Percentiles rank a stretch among this genome's conserved stretches.
These are phyloP conservation scores for Isatis lusitanica DNA, from an alignment of 441 rosid genomes.

Conservation along the genomic window DNA sequence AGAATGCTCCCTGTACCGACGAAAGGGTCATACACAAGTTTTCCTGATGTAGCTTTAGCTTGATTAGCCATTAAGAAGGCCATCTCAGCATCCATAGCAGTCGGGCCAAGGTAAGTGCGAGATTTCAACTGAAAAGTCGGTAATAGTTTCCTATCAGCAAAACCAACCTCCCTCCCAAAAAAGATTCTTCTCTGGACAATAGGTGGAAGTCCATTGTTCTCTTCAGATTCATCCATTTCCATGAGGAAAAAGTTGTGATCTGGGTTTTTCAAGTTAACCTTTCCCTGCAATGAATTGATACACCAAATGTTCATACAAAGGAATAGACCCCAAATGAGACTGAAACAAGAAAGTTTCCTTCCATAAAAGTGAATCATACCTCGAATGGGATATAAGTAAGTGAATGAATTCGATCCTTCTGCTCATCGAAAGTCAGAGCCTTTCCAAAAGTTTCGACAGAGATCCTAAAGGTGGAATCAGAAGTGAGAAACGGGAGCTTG, in stretches of 20 bases:
- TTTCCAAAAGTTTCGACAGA: constrained; percentile 90
- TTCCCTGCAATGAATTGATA: constrained; percentile 57
- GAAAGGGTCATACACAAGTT: constrained; percentile 91
- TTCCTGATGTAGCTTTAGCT: constrained; percentile 75
- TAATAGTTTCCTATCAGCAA: constrained; percentile 84
- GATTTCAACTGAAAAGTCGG: constrained; percentile 89
- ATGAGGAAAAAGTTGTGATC: constrained; percentile 82
- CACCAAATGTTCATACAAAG: neutral
- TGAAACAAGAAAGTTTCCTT: neutral
- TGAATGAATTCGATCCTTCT: constrained; percentile 62
- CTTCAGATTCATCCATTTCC: constrained; percentile 81
- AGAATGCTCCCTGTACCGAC: constrained; percentile 98
- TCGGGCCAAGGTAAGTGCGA: constrained; percentile 91
- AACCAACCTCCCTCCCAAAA: constrained; percentile 91
- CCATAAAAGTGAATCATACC: constrained; percentile 43
- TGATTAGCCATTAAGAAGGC: constrained; percentile 98
- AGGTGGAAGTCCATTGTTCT: constrained; percentile 89
- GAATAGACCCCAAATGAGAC: neutral
- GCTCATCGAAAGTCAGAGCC: constrained; percentile 74
- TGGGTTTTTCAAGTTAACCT: constrained; percentile 72
- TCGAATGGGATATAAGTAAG: constrained; percentile 79
- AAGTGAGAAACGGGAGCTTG: constrained; percentile 64
- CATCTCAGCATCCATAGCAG: constrained; percentile 99
- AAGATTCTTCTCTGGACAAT: constrained; percentile 67
- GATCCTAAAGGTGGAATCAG: constrained; percentile 68